phyloP scores from a whole-genome alignment of 192 early-diverging fungal genomes.

The Pecoramyces ruminantium region DNA sequence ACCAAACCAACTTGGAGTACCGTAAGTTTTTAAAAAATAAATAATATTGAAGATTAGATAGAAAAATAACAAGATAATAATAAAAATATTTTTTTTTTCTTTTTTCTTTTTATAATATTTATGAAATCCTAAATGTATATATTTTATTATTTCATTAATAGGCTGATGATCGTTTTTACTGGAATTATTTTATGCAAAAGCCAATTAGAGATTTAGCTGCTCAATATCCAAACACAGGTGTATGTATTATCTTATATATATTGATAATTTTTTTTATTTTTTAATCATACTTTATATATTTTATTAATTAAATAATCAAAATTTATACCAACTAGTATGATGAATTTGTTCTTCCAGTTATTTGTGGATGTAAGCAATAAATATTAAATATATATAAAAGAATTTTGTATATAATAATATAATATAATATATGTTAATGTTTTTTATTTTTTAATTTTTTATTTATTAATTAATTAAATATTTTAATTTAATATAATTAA shows the following conservation, averaged over 20 bases:
- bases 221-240: background rate
- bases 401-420: too few species aligned
- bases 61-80: too few species aligned
- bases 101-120: too few species aligned
- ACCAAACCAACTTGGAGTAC: conserved; percentile 27
- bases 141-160: conserved; percentile 3
- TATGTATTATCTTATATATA: background rate
- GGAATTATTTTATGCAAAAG: conserved; percentile 58
- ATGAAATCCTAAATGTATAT: too few species aligned
- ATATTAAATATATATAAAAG: too few species aligned
- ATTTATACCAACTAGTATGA: conserved; percentile 2
- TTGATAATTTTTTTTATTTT: too few species aligned
- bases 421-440: background rate
- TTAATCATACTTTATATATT: too few species aligned
- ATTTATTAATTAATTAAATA: too few species aligned
- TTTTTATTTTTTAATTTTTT: too few species aligned
- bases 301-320: too few species aligned
- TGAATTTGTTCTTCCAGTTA: conserved; percentile 74
- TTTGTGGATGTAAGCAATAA: conserved; percentile 62
- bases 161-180: conserved; percentile 90
- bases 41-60: too few species aligned
- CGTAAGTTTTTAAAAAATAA: conserved; percentile 12
- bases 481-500: too few species aligned
- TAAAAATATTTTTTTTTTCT: background rate
- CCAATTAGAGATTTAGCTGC: conserved; percentile 44